These are phyloP conservation scores for Populus deltoides DNA, from an alignment of 345 rosid species.

Conservation along the genomic window DNA sequence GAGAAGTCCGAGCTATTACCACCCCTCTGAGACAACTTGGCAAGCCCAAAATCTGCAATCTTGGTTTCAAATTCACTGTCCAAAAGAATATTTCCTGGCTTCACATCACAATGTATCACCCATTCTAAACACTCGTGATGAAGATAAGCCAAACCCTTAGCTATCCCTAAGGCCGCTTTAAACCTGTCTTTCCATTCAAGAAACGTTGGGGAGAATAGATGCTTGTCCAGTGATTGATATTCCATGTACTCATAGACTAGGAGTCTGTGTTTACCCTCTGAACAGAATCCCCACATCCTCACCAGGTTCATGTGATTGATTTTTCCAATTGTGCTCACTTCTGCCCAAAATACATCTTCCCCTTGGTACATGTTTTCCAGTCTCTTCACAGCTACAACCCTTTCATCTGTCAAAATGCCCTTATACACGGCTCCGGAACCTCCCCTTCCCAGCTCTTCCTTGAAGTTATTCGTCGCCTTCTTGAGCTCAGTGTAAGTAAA, in stretches of 20 bases:
- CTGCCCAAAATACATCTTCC: neutral
- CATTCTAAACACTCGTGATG: conserved; percentile 19
- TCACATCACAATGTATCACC: conserved; percentile 18
- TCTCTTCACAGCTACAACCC: neutral
- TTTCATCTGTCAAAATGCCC: conserved; percentile 2
- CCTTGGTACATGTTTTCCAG: neutral
- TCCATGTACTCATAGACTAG: neutral
- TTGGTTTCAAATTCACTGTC: neutral
- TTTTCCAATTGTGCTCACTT: neutral
- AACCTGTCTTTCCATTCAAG: neutral
- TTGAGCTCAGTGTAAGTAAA: conserved; percentile 5
- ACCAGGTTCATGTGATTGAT: conserved; percentile 9
- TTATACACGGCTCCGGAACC: conserved; percentile 9
- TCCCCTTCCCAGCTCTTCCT: conserved; percentile 16
- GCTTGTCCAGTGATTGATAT: neutral
- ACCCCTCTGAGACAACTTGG: conserved; percentile 1
- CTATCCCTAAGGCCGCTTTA: neutral
- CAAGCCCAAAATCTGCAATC: conserved; percentile 14
- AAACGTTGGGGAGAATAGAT: neutral
- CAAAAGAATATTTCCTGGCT: conserved; percentile 14
- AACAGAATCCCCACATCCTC: conserved; percentile 12
- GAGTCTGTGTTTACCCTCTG: conserved; percentile 14
- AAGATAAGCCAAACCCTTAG: conserved; percentile 13
- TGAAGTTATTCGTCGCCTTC: conserved; percentile 12
- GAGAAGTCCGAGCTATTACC: neutral